Percentiles rank a stretch among this genome's conserved stretches.
Evolutionary conservation across 495 filamentous ascomycete genomes (phyloP).

Genomic region (Neurospora hispaniola): DNA sequence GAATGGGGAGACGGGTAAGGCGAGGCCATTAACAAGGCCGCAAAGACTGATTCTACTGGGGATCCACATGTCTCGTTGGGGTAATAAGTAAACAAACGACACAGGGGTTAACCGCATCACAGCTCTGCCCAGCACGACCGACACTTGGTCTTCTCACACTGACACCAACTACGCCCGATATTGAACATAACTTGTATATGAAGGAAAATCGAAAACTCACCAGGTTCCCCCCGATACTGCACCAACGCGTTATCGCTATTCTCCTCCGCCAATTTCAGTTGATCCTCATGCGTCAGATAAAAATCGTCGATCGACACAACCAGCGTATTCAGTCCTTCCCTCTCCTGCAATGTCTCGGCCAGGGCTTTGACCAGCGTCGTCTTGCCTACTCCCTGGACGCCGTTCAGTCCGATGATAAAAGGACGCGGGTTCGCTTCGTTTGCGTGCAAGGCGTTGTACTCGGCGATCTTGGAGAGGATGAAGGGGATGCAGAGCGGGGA

Average conservation of each 20-base stretch:
- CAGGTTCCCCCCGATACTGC: conserved; percentile 72
- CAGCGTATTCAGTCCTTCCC: conserved; percentile 57
- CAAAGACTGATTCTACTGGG: neutral
- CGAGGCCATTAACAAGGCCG: neutral
- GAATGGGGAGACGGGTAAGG: neutral
- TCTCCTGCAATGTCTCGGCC: conserved; percentile 50
- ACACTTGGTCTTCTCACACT: neutral
- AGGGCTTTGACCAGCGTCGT: conserved; percentile 73
- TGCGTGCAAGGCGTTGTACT: conserved; percentile 32
- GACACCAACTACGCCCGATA: neutral
- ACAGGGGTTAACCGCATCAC: neutral
- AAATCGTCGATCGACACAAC: conserved; percentile 88
- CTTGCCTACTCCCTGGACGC: conserved; percentile 83
- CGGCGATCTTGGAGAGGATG: conserved; percentile 54
- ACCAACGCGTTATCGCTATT: conserved; percentile 65
- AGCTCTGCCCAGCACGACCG: neutral
- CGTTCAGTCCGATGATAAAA: conserved; percentile 52
- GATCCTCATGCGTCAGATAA: conserved; percentile 66
- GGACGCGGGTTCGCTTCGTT: conserved; percentile 24
- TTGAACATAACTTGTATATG: too few species aligned
- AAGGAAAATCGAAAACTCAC: conserved; percentile 16
- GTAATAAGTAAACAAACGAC: neutral
- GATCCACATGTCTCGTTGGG: neutral
- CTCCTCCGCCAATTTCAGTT: conserved; percentile 52
- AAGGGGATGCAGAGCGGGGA: conserved; percentile 81